Evolutionary conservation across 225 moss, liverwort and hornwort species (phyloP).

Genomic region (Sphagnum tenellum): DNA sequence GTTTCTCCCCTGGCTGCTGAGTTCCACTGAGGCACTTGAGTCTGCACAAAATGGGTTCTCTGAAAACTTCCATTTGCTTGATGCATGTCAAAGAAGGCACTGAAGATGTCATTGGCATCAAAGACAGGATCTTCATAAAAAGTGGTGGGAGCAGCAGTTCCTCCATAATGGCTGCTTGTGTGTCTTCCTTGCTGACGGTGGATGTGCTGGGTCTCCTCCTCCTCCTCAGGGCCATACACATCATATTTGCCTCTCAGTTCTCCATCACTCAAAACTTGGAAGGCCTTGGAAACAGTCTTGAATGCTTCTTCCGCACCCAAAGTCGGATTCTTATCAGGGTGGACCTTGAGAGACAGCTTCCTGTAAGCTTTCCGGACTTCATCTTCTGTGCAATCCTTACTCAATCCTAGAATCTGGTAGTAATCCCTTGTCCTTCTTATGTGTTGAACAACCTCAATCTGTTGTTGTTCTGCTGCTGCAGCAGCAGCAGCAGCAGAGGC

Average conservation of each 20-base stretch:
- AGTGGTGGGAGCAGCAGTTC: not conserved
- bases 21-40: slow-evolving; percentile 23
- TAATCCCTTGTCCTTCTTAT: slow-evolving; percentile 84
- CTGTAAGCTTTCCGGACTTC: slow-evolving; percentile 90
- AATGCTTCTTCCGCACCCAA: slow-evolving; percentile 91
- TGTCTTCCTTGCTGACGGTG: slow-evolving; percentile 15
- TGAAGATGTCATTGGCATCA: slow-evolving; percentile 92
- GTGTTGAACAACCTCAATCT: slow-evolving; percentile 76
- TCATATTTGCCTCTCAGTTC: slow-evolving; percentile 92
- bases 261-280: slow-evolving; percentile 64
- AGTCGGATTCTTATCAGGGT: slow-evolving; percentile 94
- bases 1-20: slow-evolving; percentile 30
- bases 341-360: slow-evolving; percentile 95
- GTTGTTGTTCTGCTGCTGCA: slow-evolving; percentile 12
- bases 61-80: slow-evolving; percentile 62
- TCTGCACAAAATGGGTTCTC: slow-evolving; percentile 65
- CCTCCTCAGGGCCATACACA: slow-evolving; percentile 78
- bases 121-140: slow-evolving; percentile 81
- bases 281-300: slow-evolving; percentile 86
- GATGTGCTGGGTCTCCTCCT: slow-evolving; percentile 40
- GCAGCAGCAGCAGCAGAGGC: slow-evolving; percentile 9
- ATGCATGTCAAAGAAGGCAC: slow-evolving; percentile 92
- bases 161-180: no score
- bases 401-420: slow-evolving; percentile 79
- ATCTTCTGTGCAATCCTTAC: slow-evolving; percentile 80